Conservation (phyloP, 192 early-diverging fungal genomes). For the Jimgerdemannia flammicorona region DNA sequence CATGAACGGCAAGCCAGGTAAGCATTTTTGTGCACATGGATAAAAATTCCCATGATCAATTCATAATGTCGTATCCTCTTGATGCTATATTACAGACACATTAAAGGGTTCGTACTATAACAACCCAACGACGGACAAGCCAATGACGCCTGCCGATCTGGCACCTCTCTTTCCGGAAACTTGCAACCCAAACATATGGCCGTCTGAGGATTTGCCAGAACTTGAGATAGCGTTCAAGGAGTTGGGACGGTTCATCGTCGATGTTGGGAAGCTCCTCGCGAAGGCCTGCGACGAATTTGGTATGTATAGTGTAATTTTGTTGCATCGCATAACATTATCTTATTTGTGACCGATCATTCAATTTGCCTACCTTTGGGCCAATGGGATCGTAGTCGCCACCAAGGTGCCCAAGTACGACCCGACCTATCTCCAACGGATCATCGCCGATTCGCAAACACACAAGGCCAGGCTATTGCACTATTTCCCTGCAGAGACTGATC, state of each 20-base stretch:
- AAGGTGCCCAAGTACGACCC: constrained; percentile 35
- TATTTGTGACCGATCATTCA: neutral
- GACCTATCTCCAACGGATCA: constrained; percentile 47
- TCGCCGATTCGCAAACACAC: constrained; percentile 44
- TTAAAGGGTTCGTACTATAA: constrained; percentile 65
- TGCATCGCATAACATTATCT: neutral
- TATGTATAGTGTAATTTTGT: constrained; percentile 2
- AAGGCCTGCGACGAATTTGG: constrained; percentile 52
- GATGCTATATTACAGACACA: constrained; percentile 17
- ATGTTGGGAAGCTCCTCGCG: constrained; percentile 53
- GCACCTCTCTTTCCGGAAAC: constrained; percentile 47
- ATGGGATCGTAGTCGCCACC: constrained; percentile 18
- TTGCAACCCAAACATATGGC: constrained; percentile 59
- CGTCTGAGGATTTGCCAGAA: constrained; percentile 45
- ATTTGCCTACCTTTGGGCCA: too few relatives aligned
- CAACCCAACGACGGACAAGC: constrained; percentile 48
- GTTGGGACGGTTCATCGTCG: constrained; percentile 52
- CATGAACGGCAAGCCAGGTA: constrained; percentile 63
- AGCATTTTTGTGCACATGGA: neutral
- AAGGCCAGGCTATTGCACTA: constrained; percentile 70
- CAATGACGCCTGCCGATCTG: constrained; percentile 19
- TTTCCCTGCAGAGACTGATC: constrained; percentile 44
- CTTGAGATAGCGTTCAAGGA: constrained; percentile 51
- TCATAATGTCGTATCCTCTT: too few relatives aligned
- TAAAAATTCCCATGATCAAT: neutral